These are phyloP conservation scores for Malus orientalis DNA, from an alignment of 306 rosid genomes.

Conservation along the genomic window DNA sequence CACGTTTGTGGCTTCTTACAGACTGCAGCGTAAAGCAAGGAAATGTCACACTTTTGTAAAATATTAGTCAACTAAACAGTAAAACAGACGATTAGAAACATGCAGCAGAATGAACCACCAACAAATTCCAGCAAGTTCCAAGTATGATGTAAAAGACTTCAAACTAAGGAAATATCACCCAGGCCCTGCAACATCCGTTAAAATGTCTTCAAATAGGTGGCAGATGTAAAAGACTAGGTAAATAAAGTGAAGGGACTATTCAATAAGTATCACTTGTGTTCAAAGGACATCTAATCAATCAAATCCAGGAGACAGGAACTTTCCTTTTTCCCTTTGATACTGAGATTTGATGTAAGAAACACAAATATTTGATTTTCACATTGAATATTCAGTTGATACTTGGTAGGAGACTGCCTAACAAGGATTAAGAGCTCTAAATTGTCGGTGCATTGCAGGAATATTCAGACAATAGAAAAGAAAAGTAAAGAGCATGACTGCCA, in stretches of 20 bases:
- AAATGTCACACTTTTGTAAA: slow-evolving; percentile 19
- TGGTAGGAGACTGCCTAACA: neutral
- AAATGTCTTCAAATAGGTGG: neutral
- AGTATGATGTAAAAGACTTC: neutral
- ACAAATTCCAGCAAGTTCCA: neutral
- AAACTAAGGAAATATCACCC: too few relatives aligned
- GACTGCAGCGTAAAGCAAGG: slow-evolving; percentile 43
- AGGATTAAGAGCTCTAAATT: neutral
- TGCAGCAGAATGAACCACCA: neutral
- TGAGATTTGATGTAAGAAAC: neutral
- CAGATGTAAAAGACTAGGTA: neutral
- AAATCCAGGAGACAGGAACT: neutral
- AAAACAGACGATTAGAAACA: neutral
- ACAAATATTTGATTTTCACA: neutral
- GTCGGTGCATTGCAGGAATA: neutral
- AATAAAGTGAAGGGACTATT: neutral
- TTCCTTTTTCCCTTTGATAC: neutral
- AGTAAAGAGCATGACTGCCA: neutral
- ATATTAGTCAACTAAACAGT: neutral
- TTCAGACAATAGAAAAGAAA: neutral
- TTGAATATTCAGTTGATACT: neutral
- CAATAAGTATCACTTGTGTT: neutral
- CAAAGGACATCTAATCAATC: neutral
- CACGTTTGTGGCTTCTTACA: slow-evolving; percentile 27
- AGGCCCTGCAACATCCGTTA: neutral